Evolutionary conservation across 2,329 filamentous ascomycete genomes (phyloP), one percentile per base, ranked within the genome.

Genomic region (Tolypocladium sp.): DNA sequence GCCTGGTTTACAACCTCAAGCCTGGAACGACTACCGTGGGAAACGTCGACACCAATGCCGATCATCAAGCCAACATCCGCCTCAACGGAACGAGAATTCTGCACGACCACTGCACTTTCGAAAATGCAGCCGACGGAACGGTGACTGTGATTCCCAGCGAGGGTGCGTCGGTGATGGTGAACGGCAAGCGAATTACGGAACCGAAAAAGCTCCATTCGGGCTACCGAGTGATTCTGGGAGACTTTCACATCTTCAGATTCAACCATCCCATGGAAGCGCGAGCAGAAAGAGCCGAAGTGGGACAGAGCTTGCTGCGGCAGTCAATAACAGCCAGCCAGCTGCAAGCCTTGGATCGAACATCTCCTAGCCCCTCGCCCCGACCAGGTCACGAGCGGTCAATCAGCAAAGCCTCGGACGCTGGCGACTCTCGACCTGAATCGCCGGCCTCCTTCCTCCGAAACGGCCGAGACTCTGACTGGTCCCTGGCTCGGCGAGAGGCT

Each of bases 211-310:
- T 99, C 51, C 88, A 92, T 69, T 97, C 92, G 67, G 94, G 94
- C 7, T 96, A 92, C 71, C 89, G 94, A 62, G 90, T 99, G 58
- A 99, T 99, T 63, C 80, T 99, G 12, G 94, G 94, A 46, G 94
- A 99, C 73, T 99, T 99, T 67, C 94, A 99, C 72, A 99, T 99
- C 62, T 97, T 99, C 76, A 83, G 94, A 59, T 99, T 99, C 79
- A 99, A 97, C 68, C 92, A 99, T 70, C 94, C 94, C 0, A 89
- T 96, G 79, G 94, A 99, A 76, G 94, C 94, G 37, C 87, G 91
- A 60, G 93, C 92, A 3, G 94, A 99, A 75, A 81, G 94, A 58
- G 92, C 91, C 15, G 91, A 96, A 68, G 90, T 71, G 12, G 70
- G 90, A 63, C 86, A 91, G 69, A 96, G 91, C 69, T 78, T 96